phyloP scores from a whole-genome alignment of 2,329 filamentous ascomycete genomes.

The Fusarium citri region DNA sequence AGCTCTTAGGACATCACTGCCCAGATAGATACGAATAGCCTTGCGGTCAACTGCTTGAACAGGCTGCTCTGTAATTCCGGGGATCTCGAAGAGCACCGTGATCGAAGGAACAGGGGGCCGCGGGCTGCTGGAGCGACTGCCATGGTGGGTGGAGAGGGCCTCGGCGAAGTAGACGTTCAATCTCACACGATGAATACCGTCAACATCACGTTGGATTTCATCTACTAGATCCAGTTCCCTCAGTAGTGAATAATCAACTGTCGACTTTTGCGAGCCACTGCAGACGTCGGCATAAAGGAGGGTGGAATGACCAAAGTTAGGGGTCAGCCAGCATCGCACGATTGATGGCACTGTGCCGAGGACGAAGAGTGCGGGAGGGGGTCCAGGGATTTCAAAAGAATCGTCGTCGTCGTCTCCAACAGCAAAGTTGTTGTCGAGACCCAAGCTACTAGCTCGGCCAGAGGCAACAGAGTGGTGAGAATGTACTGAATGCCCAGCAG shows the following conservation, averaged over 20 bases:
- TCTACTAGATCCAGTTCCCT: constrained; percentile 78
- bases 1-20: constrained; percentile 85
- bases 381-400: constrained; percentile 76
- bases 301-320: constrained; percentile 88
- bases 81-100: constrained; percentile 81
- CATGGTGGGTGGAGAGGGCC: constrained; percentile 82
- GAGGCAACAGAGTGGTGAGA: constrained; percentile 77
- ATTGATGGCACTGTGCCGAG: constrained; percentile 92
- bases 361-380: constrained; percentile 86
- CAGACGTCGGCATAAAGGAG: constrained; percentile 93
- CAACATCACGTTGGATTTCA: constrained; percentile 72
- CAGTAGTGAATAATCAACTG: constrained; percentile 80
- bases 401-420: constrained; percentile 74
- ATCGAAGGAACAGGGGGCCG: constrained; percentile 80
- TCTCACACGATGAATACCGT: constrained; percentile 76
- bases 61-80: constrained; percentile 64
- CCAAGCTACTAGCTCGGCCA: constrained; percentile 87
- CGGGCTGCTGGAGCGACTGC: constrained; percentile 77
- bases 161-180: constrained; percentile 91
- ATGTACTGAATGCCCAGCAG: constrained; percentile 83
- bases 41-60: constrained; percentile 57
- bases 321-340: constrained; percentile 94
- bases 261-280: constrained; percentile 89
- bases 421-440: constrained; percentile 77
- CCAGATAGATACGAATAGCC: constrained; percentile 85